Base-by-base conservation (phyloP, 441 rosid genomes). In the Raphanus hybrid region DNA sequence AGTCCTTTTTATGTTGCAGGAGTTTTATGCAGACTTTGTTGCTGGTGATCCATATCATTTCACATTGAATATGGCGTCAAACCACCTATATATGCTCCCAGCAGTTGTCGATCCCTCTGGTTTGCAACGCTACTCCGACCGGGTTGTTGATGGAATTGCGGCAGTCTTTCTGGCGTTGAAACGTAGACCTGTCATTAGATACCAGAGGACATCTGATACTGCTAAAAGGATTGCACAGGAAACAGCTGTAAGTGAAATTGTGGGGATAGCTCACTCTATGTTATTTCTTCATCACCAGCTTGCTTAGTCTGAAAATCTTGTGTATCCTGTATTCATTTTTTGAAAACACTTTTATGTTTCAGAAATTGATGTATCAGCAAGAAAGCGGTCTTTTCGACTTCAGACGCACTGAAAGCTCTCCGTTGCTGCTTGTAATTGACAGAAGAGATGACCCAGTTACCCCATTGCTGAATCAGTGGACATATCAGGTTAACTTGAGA, bases 201-300 rank as follows among this genome's bases (percentile, higher is more conserved):
- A 90, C 74, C 97, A 93, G 73, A 87, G 97, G 84, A 88, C 98
- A 15, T 95, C 99, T 62, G 99, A 95, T 83, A 84, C 86, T 82
- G 97, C 97, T 7, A 95, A 95, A 87, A 89, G 99, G 86, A 89
- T 95, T 85, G 97, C 99, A 4, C 98, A 93, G 14, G 98, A 95
- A 88, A 81, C 98, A 80, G 78, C 98, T 59, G 98, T 92, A 83
- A 87, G 96, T 83, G 45, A 63, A 75, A 50, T 69, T 71, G 34
- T 20, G 32, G 45, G 64, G 59, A 29, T 39, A 62, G 67, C 55
- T 71, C 20, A 67, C 12, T 5, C 4, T 18, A 61, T 14, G 63
- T 54, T 72, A 52, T 15, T 18, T 78, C 59, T 34, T 71, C 69
- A 3, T 63, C 14, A 8, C 43, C 41, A 65, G 27, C 55, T 66